Evolutionary conservation across 2,329 filamentous ascomycete species (phyloP).

Genomic region (Hysterium pulicare): DNA sequence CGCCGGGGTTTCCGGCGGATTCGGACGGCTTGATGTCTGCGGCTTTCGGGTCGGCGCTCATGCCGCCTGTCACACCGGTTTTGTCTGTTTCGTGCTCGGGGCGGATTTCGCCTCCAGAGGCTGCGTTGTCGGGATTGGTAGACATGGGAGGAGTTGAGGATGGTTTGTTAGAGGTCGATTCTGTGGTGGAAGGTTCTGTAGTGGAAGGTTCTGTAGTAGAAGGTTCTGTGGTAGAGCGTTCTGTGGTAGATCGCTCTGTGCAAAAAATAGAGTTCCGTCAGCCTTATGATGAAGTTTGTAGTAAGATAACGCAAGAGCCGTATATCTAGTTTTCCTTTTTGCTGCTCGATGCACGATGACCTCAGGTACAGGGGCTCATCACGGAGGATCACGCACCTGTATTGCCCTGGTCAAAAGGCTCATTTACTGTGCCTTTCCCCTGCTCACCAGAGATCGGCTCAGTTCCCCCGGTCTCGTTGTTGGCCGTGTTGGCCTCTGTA

Average conservation of each 20-base stretch:
- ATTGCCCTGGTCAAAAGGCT: slow-evolving; percentile 80
- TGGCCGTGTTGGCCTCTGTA: slow-evolving; percentile 10
- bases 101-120: slow-evolving; percentile 16
- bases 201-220: slow-evolving; percentile 12
- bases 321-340: not conserved
- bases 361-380: not conserved
- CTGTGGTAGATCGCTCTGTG: no score
- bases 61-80: slow-evolving; percentile 26
- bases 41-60: slow-evolving; percentile 23
- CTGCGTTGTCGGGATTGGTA: slow-evolving; percentile 17
- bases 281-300: no score
- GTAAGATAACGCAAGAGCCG: not conserved
- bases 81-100: slow-evolving; percentile 22
- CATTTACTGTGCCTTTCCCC: slow-evolving; percentile 63
- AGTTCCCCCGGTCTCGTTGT: slow-evolving; percentile 39
- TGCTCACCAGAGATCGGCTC: slow-evolving; percentile 71
- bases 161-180: slow-evolving; percentile 13
- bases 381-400: slow-evolving; percentile 52
- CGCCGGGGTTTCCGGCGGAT: slow-evolving; percentile 16
- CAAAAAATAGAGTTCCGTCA: no score
- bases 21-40: slow-evolving; percentile 29
- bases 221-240: slow-evolving; percentile 11
- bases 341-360: not conserved
- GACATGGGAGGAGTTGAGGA: slow-evolving; percentile 13
- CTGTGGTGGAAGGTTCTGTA: slow-evolving; percentile 8